Conservation (phyloP, 371 early-diverging fungal species). For the Lichtheimia hyalospora region DNA sequence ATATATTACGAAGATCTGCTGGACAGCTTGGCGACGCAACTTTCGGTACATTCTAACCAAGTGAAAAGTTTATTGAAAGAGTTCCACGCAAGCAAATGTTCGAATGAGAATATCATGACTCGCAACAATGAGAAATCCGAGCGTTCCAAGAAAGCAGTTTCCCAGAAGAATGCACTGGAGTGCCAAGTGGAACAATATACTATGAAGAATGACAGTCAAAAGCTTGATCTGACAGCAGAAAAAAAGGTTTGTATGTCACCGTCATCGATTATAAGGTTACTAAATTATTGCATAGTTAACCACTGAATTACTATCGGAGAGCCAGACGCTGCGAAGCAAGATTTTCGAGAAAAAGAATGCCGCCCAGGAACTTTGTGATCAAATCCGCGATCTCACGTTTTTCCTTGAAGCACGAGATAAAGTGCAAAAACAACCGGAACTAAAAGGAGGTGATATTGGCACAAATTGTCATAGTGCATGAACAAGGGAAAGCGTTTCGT, state of each 20-base stretch:
- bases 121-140: not conserved
- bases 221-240: not conserved
- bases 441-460: conserved; percentile 29
- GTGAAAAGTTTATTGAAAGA: conserved; percentile 12
- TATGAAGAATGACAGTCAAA: not conserved
- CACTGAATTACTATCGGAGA: conserved; percentile 22
- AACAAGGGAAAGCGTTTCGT: no score
- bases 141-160: not conserved
- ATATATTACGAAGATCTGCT: conserved; percentile 80
- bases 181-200: not conserved
- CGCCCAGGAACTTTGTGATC: conserved; percentile 28
- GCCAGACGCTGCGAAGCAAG: conserved; percentile 22
- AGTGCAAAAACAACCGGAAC: conserved; percentile 27
- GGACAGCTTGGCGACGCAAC: conserved; percentile 43
- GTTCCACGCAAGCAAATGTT: conserved; percentile 7
- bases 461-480: not conserved
- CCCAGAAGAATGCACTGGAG: not conserved
- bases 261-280: no score
- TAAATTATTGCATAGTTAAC: conserved; percentile 17
- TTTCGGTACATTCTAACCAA: conserved; percentile 32
- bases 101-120: conserved; percentile 6
- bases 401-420: conserved; percentile 37
- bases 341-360: conserved; percentile 21
- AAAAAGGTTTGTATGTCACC: not conserved
- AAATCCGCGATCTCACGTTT: conserved; percentile 43